Evolutionary conservation across 208 protist species (phyloP).

Genomic region (Borovskyia barvae): DNA sequence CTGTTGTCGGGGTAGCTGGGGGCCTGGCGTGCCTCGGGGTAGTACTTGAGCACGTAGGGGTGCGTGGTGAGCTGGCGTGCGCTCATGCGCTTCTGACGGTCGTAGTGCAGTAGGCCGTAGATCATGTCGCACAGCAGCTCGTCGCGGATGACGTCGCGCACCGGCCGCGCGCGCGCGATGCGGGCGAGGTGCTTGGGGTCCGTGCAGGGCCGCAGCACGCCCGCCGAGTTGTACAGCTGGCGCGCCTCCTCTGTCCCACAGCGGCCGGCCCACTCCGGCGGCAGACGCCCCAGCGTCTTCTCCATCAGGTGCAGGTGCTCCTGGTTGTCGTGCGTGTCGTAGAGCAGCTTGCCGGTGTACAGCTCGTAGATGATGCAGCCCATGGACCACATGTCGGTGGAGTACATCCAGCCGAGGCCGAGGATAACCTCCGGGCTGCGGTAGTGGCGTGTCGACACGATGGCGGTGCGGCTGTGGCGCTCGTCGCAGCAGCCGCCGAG

Average conservation of each 20-base stretch:
- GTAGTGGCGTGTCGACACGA: conserved; percentile 53
- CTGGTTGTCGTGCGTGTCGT: conserved; percentile 63
- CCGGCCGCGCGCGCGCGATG: conserved; percentile 48
- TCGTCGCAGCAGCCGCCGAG: conserved; percentile 40
- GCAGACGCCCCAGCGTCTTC: conserved; percentile 61
- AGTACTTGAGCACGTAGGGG: conserved; percentile 83
- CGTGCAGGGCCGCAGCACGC: conserved; percentile 51
- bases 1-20: conserved; percentile 68
- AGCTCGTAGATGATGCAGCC: conserved; percentile 85
- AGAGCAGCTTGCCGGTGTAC: conserved; percentile 67
- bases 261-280: conserved; percentile 46
- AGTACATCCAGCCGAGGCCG: conserved; percentile 60
- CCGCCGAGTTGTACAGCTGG: conserved; percentile 45
- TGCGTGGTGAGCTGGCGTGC: conserved; percentile 71
- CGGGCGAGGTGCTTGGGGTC: conserved; percentile 63
- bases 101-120: conserved; percentile 68
- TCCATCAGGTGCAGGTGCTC: conserved; percentile 84
- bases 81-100: conserved; percentile 62
- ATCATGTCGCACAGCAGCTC: conserved; percentile 62
- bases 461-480: conserved; percentile 36
- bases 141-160: conserved; percentile 59
- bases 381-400: conserved; percentile 77
- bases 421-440: conserved; percentile 75
- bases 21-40: conserved; percentile 61
- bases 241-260: conserved; percentile 55